phyloP scores from a whole-genome alignment of 2,329 filamentous ascomycete genomes.

The Ophiosphaerella narmari region DNA sequence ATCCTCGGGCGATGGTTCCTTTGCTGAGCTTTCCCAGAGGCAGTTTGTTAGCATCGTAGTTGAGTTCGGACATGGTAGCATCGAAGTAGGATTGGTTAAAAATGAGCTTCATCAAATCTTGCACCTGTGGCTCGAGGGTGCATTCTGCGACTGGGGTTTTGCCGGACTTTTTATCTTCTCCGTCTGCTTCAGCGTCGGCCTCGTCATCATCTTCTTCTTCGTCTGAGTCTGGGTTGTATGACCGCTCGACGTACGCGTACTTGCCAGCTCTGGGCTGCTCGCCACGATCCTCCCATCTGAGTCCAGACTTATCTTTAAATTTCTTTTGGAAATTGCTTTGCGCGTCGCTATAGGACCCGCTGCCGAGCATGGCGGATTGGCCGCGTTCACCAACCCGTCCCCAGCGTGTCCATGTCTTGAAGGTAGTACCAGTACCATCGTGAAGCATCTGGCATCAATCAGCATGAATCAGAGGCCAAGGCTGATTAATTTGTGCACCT shows the following conservation, averaged over 20 bases:
- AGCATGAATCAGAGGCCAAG: constrained; percentile 1
- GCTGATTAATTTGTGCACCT: constrained; percentile 51
- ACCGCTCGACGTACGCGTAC: constrained; percentile 81
- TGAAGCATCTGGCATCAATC: constrained; percentile 30
- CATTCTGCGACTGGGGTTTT: constrained; percentile 46
- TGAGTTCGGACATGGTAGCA: constrained; percentile 67
- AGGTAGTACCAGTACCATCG: constrained; percentile 43
- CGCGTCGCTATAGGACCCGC: constrained; percentile 47
- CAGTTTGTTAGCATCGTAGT: constrained; percentile 76
- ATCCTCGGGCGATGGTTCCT: constrained; percentile 73
- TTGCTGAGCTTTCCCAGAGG: constrained; percentile 86
- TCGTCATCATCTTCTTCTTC: constrained; percentile 22
- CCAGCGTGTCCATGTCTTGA: constrained; percentile 76
- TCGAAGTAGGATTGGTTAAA: constrained; percentile 79
- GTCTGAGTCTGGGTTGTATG: constrained; percentile 71
- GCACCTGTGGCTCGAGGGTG: constrained; percentile 63
- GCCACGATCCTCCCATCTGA: constrained; percentile 56
- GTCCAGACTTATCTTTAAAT: constrained; percentile 62
- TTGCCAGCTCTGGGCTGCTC: constrained; percentile 64
- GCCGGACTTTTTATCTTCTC: constrained; percentile 34
- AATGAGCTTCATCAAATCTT: constrained; percentile 77
- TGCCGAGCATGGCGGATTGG: constrained; percentile 49
- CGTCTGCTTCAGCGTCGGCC: constrained; percentile 41
- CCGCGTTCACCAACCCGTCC: constrained; percentile 70
- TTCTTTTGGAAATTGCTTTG: constrained; percentile 57